Percentiles rank a stretch among this genome's conserved stretches.
Evolutionary conservation across 495 filamentous ascomycete genomes (phyloP).

Genomic region (Penicillium desertorum): DNA sequence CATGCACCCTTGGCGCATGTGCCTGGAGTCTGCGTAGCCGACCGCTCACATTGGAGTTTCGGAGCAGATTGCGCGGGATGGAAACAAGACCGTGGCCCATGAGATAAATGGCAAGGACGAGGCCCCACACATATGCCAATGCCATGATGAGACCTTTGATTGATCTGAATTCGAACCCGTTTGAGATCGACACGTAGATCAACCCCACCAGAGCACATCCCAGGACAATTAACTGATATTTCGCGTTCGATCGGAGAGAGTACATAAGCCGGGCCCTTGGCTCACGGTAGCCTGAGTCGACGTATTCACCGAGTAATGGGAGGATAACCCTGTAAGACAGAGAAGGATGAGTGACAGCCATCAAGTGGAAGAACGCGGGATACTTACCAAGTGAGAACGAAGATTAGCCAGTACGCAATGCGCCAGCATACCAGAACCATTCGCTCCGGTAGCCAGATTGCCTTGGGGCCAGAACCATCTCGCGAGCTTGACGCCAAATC

Average conservation of each 20-base stretch:
- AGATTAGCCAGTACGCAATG: constrained; percentile 95
- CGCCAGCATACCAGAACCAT: constrained; percentile 83
- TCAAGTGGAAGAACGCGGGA: neutral
- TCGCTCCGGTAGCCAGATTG: constrained; percentile 65
- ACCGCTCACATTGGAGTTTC: constrained; percentile 69
- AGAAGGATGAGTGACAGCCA: constrained; percentile 10
- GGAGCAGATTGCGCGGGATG: constrained; percentile 76
- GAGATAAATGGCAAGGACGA: constrained; percentile 87
- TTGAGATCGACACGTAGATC: constrained; percentile 79
- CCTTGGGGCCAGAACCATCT: constrained; percentile 64
- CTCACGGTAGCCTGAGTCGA: constrained; percentile 89
- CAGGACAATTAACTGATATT: constrained; percentile 81
- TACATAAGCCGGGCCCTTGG: constrained; percentile 76
- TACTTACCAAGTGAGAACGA: constrained; percentile 85
- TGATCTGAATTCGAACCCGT: constrained; percentile 62
- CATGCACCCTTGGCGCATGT: constrained; percentile 77
- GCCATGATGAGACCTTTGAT: constrained; percentile 87
- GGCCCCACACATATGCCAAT: constrained; percentile 88
- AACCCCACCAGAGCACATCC: constrained; percentile 67
- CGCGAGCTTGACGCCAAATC: constrained; percentile 85
- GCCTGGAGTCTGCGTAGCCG: constrained; percentile 71
- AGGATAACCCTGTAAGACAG: constrained; percentile 70
- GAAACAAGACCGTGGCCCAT: constrained; percentile 97
- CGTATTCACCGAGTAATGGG: constrained; percentile 87
- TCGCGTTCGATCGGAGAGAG: constrained; percentile 79